A percentile compares a stretch with the other conserved stretches of the same genome.
Evolutionary conservation across 148 eudicot species (phyloP).

Genomic region (Vaccinium vitisidaea): DNA sequence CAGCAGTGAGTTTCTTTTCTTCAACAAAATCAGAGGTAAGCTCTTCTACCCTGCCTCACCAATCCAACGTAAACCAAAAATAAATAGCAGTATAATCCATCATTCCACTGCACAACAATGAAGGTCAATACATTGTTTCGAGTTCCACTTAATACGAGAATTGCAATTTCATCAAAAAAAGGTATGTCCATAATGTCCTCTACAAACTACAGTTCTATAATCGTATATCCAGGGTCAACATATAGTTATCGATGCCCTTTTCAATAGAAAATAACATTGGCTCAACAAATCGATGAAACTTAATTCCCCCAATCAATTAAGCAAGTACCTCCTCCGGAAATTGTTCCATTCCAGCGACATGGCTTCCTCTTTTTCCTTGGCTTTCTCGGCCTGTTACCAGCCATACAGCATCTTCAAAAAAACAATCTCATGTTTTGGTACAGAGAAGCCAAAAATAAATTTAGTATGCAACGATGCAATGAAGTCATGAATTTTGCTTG

Average conservation of each 20-base stretch:
- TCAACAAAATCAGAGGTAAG: constrained; percentile 44
- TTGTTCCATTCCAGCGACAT: constrained; percentile 54
- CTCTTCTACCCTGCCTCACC: constrained; percentile 70
- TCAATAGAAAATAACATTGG: neutral
- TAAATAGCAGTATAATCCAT: constrained; percentile 3
- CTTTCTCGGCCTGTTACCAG: constrained; percentile 75
- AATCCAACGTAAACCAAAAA: constrained; percentile 18
- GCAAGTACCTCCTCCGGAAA: constrained; percentile 53
- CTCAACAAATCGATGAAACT: neutral
- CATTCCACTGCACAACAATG: neutral
- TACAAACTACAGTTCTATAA: neutral
- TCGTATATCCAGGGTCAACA: neutral
- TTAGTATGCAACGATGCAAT: neutral
- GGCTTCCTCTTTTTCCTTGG: constrained; percentile 77
- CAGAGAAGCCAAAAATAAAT: neutral
- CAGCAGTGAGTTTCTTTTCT: constrained; percentile 43
- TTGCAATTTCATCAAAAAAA: neutral
- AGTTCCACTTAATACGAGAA: neutral
- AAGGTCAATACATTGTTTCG: too few relatives aligned
- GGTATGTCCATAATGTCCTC: neutral
- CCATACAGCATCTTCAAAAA: constrained; percentile 23
- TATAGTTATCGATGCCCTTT: neutral
- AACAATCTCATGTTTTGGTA: neutral
- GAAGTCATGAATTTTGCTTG: neutral
- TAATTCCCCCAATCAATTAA: neutral